Evolutionary conservation across 176 grass and related monocot species (phyloP).

Genomic region (Oryza nivara): DNA sequence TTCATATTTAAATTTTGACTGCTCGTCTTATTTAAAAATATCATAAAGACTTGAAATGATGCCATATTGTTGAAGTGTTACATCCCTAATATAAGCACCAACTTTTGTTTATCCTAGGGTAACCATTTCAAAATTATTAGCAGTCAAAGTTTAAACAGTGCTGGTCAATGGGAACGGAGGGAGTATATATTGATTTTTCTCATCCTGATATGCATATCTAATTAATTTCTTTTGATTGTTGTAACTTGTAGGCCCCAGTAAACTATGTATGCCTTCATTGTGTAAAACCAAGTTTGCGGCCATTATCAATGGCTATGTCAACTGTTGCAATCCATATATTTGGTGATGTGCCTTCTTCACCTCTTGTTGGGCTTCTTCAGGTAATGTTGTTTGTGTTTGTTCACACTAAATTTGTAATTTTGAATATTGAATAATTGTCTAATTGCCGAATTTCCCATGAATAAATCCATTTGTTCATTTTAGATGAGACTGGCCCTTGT

Average conservation of each 20-base stretch:
- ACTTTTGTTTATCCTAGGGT: no score
- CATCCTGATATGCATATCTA: not conserved
- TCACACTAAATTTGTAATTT: not conserved
- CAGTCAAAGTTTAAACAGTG: no score
- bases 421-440: not conserved
- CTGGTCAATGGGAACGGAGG: no score
- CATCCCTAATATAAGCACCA: no score
- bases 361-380: conserved; percentile 92
- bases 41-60: no score
- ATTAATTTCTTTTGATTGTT: conserved; percentile 22
- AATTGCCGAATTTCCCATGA: conserved; percentile 17
- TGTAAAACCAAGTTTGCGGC: conserved; percentile 85
- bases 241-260: conserved; percentile 78
- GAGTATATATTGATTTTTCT: conserved; percentile 8
- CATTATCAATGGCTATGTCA: conserved; percentile 95
- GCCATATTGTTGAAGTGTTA: no score
- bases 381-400: conserved; percentile 44
- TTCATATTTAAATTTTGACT: no score
- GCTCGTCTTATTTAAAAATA: no score
- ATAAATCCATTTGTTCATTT: not conserved
- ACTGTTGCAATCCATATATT: conserved; percentile 99
- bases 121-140: no score
- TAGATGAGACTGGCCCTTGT: conserved; percentile 18
- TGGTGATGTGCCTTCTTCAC: conserved; percentile 97
- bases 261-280: conserved; percentile 95